Evolutionary conservation across 2,329 filamentous ascomycete genomes (phyloP).

Genomic region (Domatiomyces globalis): DNA sequence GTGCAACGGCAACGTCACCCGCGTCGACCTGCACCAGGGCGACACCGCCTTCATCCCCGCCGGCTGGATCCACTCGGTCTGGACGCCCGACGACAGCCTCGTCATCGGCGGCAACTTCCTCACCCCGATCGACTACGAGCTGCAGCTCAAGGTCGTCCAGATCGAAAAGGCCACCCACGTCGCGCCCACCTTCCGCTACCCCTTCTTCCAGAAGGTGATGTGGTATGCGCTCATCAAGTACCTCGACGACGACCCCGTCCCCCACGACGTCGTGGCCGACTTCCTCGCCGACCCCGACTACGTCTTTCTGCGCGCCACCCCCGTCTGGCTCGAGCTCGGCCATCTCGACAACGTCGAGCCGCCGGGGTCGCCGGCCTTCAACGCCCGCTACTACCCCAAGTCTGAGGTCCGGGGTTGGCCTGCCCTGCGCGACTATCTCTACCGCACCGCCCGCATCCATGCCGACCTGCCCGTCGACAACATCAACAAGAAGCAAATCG

Average conservation of each 20-base stretch:
- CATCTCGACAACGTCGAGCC: conserved; percentile 38
- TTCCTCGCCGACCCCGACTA: conserved; percentile 41
- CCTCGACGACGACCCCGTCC: conserved; percentile 50
- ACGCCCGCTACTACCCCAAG: conserved; percentile 49
- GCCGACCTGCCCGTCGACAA: conserved; percentile 45
- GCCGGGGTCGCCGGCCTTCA: conserved; percentile 40
- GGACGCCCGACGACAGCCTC: conserved; percentile 54
- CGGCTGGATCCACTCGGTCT: conserved; percentile 59
- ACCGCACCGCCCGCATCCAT: conserved; percentile 48
- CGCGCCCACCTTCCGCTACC: conserved; percentile 51
- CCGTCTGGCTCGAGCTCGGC: conserved; percentile 46
- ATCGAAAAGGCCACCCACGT: conserved; percentile 56
- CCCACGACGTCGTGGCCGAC: conserved; percentile 39
- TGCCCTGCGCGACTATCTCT: conserved; percentile 46
- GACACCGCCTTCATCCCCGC: conserved; percentile 59
- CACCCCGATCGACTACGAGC: conserved; percentile 49
- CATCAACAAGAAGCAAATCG: conserved; percentile 43
- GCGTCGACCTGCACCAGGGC: conserved; percentile 50
- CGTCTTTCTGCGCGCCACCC: conserved; percentile 39
- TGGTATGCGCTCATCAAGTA: conserved; percentile 55
- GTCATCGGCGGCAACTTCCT: conserved; percentile 60
- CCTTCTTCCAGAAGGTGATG: conserved; percentile 53
- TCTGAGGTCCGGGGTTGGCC: conserved; percentile 47
- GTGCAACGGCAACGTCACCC: conserved; percentile 49
- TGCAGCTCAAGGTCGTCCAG: conserved; percentile 51